Conservation (phyloP, 106 monocot genomes). For the Allium cepa region DNA sequence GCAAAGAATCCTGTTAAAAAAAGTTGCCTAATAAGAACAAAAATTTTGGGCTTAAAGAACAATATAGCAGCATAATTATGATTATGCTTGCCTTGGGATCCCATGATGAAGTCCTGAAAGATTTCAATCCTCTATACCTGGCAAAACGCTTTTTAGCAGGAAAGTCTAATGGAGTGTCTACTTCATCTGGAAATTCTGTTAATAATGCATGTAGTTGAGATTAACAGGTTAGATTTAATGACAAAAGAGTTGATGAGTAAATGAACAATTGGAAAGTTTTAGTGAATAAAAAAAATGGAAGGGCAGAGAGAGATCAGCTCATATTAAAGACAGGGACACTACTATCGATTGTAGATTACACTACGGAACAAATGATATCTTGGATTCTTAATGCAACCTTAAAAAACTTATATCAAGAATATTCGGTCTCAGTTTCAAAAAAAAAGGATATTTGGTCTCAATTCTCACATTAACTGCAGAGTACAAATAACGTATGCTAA, state of each 20-base stretch:
- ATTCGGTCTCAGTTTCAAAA: no score
- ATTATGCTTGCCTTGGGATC: constrained; percentile 72
- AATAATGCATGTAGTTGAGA: neutral
- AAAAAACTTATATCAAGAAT: no score
- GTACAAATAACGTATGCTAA: no score
- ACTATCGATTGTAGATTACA: no score
- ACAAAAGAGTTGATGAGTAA: neutral
- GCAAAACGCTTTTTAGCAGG: constrained; percentile 85
- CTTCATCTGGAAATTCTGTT: constrained; percentile 98
- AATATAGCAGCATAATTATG: neutral
- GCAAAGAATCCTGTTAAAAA: constrained; percentile 77
- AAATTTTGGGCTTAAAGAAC: no score
- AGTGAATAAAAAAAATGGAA: neutral
- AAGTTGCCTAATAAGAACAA: neutral
- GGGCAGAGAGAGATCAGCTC: no score
- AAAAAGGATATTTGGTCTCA: no score
- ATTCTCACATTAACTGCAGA: no score
- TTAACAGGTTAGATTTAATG: neutral
- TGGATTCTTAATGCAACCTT: no score
- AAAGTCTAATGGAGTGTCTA: constrained; percentile 82
- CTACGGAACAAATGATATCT: no score
- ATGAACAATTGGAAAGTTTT: neutral
- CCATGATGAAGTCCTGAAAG: constrained; percentile 92
- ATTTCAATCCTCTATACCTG: constrained; percentile 88
- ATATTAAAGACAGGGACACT: no score